These are phyloP conservation scores for Heliamphora ciliata DNA, from an alignment of 179 eudicot species.

Conservation along the genomic window DNA sequence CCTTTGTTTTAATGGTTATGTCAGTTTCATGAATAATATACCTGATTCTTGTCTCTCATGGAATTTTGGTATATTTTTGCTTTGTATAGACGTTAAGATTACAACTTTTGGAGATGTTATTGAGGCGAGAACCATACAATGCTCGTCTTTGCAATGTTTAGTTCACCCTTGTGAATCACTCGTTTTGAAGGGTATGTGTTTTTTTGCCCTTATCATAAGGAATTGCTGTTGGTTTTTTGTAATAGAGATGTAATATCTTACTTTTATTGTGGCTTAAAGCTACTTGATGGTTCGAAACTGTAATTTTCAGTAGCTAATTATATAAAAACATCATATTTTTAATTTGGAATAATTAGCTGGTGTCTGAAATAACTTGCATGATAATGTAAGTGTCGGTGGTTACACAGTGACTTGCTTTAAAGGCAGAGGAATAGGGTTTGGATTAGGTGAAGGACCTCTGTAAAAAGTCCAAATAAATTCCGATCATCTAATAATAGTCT, in stretches of 20 bases:
- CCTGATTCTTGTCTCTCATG: not conserved
- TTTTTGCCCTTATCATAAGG: not conserved
- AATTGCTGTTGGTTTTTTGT: not conserved
- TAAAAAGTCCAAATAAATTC: too few relatives aligned
- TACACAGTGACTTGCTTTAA: not conserved
- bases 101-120: constrained; percentile 38
- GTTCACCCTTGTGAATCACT: constrained; percentile 37
- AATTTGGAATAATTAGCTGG: not conserved
- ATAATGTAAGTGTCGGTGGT: not conserved
- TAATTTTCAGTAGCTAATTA: not conserved
- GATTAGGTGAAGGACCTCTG: not conserved
- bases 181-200: constrained; percentile 39
- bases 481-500: too few relatives aligned
- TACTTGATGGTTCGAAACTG: not conserved
- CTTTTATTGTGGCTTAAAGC: not conserved
- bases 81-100: constrained; percentile 51
- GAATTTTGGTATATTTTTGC: constrained; percentile 8
- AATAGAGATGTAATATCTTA: not conserved
- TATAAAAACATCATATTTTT: not conserved
- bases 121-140: constrained; percentile 60
- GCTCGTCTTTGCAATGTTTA: constrained; percentile 50
- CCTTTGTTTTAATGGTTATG: not conserved
- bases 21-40: not conserved
- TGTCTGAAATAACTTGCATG: not conserved
- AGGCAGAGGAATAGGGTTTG: not conserved